Evolutionary conservation across 192 early-diverging fungal genomes (phyloP).

Genomic region (Podila minutissima): DNA sequence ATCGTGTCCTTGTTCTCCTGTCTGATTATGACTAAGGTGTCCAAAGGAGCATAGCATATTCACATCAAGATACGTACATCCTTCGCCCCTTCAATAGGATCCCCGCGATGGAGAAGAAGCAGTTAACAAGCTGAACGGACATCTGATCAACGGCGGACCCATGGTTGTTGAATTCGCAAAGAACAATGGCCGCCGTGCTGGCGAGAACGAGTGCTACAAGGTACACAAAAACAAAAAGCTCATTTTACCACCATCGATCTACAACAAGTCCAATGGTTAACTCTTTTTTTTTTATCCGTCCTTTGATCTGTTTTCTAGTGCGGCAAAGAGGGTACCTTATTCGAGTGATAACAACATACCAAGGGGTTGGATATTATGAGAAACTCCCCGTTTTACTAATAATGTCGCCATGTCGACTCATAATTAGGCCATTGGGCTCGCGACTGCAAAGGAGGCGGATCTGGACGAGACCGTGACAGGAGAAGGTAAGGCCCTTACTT

Average conservation of each 20-base stretch:
- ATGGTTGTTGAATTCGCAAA: conserved; percentile 65
- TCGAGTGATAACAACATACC: no score
- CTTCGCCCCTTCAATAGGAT: neutral
- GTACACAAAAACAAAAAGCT: conserved; percentile 7
- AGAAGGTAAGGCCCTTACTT: conserved; percentile 9
- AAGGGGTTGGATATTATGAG: no score
- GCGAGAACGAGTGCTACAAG: conserved; percentile 53
- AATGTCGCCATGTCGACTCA: no score
- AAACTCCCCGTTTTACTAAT: no score
- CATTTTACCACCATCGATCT: neutral
- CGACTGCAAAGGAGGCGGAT: conserved; percentile 23
- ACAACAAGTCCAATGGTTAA: neutral
- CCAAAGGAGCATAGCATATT: neutral
- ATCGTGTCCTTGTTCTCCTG: neutral
- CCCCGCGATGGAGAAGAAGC: conserved; percentile 54
- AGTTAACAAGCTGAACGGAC: conserved; percentile 34
- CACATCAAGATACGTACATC: neutral
- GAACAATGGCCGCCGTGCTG: conserved; percentile 54
- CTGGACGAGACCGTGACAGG: conserved; percentile 17
- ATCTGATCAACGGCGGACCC: conserved; percentile 37
- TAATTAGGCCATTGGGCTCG: conserved; percentile 26
- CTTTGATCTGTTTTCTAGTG: neutral
- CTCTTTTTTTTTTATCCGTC: neutral
- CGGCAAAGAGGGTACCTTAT: no score
- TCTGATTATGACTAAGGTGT: no score